A percentile compares a stretch with the other conserved stretches of the same genome.
These are phyloP conservation scores for Inosperma sp. DNA, from an alignment of 768 basidiomycete species.

Conservation along the genomic window DNA sequence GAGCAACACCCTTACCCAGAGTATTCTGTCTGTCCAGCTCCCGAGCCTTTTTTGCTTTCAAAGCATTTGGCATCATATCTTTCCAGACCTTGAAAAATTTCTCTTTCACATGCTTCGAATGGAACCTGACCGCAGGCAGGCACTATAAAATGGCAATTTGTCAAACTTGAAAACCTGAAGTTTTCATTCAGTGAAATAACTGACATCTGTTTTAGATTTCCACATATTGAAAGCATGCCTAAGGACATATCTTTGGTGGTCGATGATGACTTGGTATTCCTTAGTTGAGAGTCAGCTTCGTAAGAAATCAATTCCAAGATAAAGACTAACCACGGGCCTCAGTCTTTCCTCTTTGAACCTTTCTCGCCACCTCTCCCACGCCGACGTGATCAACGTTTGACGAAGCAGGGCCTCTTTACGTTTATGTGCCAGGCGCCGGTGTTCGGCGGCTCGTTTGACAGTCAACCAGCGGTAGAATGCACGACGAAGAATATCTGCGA, in stretches of 20 bases:
- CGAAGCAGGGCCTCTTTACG: constrained; percentile 62
- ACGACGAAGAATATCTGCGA: constrained; percentile 58
- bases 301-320: background rate
- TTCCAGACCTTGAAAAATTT: constrained; percentile 66
- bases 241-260: constrained; percentile 55
- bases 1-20: constrained; percentile 44
- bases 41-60: constrained; percentile 61
- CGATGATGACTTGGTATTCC: constrained; percentile 58
- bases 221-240: constrained; percentile 69
- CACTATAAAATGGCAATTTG: constrained; percentile 40
- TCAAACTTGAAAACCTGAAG: background rate
- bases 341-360: constrained; percentile 61
- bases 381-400: constrained; percentile 42
- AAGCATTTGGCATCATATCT: constrained; percentile 62
- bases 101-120: constrained; percentile 54
- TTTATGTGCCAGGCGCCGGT: constrained; percentile 54
- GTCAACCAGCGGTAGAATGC: constrained; percentile 69
- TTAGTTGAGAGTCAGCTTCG: constrained; percentile 21
- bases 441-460: constrained; percentile 54
- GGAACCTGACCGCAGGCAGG: constrained; percentile 74
- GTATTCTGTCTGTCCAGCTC: constrained; percentile 51
- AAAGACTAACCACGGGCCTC: constrained; percentile 56
- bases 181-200: constrained; percentile 14
- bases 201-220: constrained; percentile 70
- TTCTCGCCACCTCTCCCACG: constrained; percentile 81